Base-by-base conservation (phyloP, 192 early-diverging fungal species). In the Jimgerdemannia lactiflua region DNA sequence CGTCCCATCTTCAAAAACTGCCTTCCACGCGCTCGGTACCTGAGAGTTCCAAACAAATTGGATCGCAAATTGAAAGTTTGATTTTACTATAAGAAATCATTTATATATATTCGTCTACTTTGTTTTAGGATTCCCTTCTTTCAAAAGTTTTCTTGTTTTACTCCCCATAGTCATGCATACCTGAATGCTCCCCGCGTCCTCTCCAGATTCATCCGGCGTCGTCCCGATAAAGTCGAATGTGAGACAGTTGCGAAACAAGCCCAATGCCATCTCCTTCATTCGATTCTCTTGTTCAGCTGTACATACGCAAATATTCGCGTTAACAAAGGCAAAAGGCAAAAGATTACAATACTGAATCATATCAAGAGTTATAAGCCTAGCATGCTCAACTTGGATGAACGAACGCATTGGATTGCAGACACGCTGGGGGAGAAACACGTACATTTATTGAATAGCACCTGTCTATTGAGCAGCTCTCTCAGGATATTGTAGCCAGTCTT, bases 201-300 rank as follows among this genome's bases (percentile, higher is more conserved):
- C 94, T 6, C 88, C 86, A 42, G 94, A 86, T 74, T 95, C 94
- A 72, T 96, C 94, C 1, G 90, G 86, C 69, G 85, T 85, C 72
- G 89, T 90, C 42, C 94, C 93, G 43, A 94, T 93, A 75, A 95
- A 95, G 78, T 95, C 94, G 85, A 94, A 95, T 0, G 82, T 81
- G 67, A 95, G 75, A 74, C 94, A 95, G 43, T 87, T 89, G 42
- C 85, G 73, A 54, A 94, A 81, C 49, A 95, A 81, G 72, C 79
- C 75, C 75, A 95, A 77, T 40, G 85, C 79, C 78, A 82, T 79
- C 69, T 90, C 85, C 67, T 86, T 80, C 29, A 77, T 65, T n/a
- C 78, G 75, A 11, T 69, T 75, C 17, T 82, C 86, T 29, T 81
- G 76, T 40, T 69, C 79, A 17, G 79, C 81, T 83, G 76, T 42